Base-by-base conservation (phyloP, 2,329 filamentous ascomycete species). In the Akanthomyces dipterigenus region DNA sequence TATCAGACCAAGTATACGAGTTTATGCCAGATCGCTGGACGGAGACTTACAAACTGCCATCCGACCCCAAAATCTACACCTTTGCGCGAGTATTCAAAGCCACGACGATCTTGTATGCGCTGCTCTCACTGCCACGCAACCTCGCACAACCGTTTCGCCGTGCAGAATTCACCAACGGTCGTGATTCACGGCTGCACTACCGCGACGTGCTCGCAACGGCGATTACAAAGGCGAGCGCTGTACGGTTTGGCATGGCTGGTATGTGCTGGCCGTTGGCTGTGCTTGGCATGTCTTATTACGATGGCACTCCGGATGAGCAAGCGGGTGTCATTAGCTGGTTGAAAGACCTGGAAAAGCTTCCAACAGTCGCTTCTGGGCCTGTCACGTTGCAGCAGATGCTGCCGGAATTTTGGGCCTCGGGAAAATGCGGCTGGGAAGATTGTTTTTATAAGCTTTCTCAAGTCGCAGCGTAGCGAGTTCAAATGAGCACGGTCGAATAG, bases 221-320 rank as follows among this genome's bases (percentile, higher is more conserved):
- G 24, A 11, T 55, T 18, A 18, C 14, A 2, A 38, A 31, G 12
- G 53, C 53, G 9, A 43, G 34, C 36, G 24, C 38, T 9, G 22
- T 43, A 1, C 22, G 7, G 1, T 12, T 28, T 2, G 53, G 38
- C 16, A 6, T 43, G 36, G 53, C 24, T 6, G 53, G 53, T 38
- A 43, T 42, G 53, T 42, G 53, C 24, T 55, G 53, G 53, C 53
- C 53, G 24, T n/a, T 55, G 24, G 53, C 53, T 24, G 53, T 55
- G 24, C 38, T 55, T 7, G 53, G 53, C 16, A n/a, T 31, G n/a
- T 38, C 53, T n/a, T 18, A 43, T 16, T 24, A 55, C n/a, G 53
- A 55, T 26, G 53, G 53, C 18, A 14, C 53, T 16, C 8, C 14
- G 9, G 53, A 38, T 8, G 53, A 55, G 18, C 53, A 43, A 22